Base-by-base conservation (phyloP, 2,329 filamentous ascomycete genomes). In the Zarea fungicola region DNA sequence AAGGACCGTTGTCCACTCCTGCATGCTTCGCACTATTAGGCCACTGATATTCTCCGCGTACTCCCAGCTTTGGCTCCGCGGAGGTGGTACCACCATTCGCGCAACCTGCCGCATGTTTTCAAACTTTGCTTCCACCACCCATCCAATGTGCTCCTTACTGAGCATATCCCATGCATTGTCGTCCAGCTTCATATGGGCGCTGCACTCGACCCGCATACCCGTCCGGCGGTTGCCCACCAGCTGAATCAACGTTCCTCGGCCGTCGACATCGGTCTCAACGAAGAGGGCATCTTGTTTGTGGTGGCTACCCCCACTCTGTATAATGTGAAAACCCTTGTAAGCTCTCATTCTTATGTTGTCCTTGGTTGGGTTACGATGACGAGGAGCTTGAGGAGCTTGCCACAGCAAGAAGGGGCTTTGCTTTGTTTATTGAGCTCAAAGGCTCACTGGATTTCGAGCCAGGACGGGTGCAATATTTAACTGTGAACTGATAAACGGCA, bases 271-370 rank as follows among this genome's bases (percentile, higher is more conserved):
- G 13, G 31, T 36, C 11, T 47, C 50, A 36, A 43, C 35, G 43
- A 51, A 53, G 47, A 51, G 45, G 14, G 37, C 50, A 32, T 8
- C 10, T 9, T 48, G 43, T 28, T 26, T 19, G 19, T 22, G 16
- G 19, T 32, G 21, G 10, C 43, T n/a, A 18, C 22, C 26, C 11
- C 10, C n/a, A n/a, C n/a, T n/a, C 18, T 41, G 28, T 36, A 45
- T 18, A 16, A 45, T 22, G 26, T 19, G 13, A 22, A 32, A 43
- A 9, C 29, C 42, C 9, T 46, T 44, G 42, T 50, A 46, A 11
- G 37, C 14, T 31, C 37, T 39, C 26, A 49, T 48, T n/a, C n/a
- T n/a, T n/a, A n/a, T n/a, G n/a, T n/a, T n/a, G n/a, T n/a, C n/a
- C n/a, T n/a, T n/a, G 18, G 26, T 26, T 14, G 28, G 28, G 14